Evolutionary conservation across 306 rosid species (phyloP), one percentile per base, ranked within the genome.

Genomic region (Hylodesmum podocarpum): DNA sequence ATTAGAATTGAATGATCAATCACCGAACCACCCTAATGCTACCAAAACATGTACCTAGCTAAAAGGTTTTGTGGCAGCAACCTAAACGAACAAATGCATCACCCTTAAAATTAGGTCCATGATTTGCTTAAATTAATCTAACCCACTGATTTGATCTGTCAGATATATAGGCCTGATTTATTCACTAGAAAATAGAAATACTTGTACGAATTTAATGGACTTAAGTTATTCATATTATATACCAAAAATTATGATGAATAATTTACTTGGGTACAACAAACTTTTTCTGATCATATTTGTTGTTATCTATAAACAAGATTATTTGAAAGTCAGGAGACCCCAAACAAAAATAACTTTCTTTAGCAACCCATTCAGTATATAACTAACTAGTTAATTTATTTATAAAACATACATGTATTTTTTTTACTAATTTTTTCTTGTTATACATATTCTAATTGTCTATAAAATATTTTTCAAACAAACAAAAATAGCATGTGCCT

Each of bases 21-120:
- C 84, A 66, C 77, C 77, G 33, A 76, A 59, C 24, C 47, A 69
- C 67, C 33, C 29, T 31, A 33, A 68, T 70, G 46, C 63, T 46
- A n/a, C 39, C 28, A 57, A 76, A 65, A 46, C 55, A 34, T 31
- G 36, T 55, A 18, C 63, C 63, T 1, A 18, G 34, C 63, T 1
- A 11, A 24, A 21, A 4, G 4, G 16, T 11, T 49, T 37, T 40
- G 49, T 64, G 24, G 43, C 46, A 27, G 18, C 25, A 11, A 28
- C 29, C 36, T 4, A 43, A 59, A 59, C 33, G 8, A 72, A 25
- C 62, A 13, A 59, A 10, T 27, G 0, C 5, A 6, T 34, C 28
- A 62, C 33, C 73, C 74, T 10, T 28, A n/a, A 72, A 31, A 39
- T 49, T 50, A 53, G 61, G 50, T 49, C 7, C n/a, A 51, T 19